Evolutionary conservation across 2,329 filamentous ascomycete species (phyloP).

Genomic region (Plectosphaerella plurivora): DNA sequence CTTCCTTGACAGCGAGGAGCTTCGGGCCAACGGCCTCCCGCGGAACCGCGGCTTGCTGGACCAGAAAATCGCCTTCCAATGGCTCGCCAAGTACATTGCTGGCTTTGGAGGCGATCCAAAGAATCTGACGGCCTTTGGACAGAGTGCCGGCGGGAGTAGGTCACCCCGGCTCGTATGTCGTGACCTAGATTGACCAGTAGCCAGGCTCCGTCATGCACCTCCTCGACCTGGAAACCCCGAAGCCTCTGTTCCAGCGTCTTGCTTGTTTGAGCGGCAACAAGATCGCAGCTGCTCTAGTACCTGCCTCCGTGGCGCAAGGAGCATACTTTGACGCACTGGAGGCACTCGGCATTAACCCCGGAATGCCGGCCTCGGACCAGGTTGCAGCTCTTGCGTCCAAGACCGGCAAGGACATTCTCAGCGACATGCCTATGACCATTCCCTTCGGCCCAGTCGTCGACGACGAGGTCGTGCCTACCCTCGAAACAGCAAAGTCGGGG

Average conservation of each 20-base stretch:
- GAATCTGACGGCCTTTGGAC: conserved; percentile 32
- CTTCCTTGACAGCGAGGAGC: conserved; percentile 42
- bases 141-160: conserved; percentile 42
- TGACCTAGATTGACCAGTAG: not conserved
- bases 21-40: conserved; percentile 36
- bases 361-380: not conserved
- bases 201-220: conserved; percentile 1
- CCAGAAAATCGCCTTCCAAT: conserved; percentile 25
- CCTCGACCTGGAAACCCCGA: not conserved
- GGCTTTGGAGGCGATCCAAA: conserved; percentile 27
- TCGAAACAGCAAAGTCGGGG: not conserved
- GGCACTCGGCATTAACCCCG: not conserved
- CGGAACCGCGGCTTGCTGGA: conserved; percentile 39
- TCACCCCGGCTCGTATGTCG: not conserved
- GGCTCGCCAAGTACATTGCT: conserved; percentile 24
- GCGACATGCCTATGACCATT: not conserved
- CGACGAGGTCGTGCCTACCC: not conserved
- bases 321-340: not conserved
- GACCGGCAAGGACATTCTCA: not conserved
- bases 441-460: conserved; percentile 4
- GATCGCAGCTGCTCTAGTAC: not conserved
- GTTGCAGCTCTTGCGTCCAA: not conserved
- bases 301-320: not conserved
- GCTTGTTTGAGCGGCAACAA: not conserved
- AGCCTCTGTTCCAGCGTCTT: not conserved